Percentiles rank a stretch among this genome's conserved stretches.
Evolutionary conservation across 768 basidiomycete species (phyloP).

Genomic region (Boletus rubroflammeus): DNA sequence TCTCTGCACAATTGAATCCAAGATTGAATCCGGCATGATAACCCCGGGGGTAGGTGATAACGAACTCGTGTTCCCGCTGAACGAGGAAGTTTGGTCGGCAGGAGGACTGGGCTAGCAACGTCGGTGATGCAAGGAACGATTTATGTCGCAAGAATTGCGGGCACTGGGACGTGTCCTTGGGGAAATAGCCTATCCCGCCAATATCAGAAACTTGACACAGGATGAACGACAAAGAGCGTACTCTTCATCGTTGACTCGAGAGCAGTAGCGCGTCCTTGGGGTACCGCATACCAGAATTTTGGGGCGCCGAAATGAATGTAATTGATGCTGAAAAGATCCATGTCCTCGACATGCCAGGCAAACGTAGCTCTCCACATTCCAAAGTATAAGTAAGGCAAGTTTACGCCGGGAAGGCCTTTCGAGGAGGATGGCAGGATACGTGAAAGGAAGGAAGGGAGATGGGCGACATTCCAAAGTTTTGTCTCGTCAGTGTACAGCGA

Average conservation of each 20-base stretch:
- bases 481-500: conserved; percentile 74
- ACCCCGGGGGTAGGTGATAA: conserved; percentile 91
- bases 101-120: conserved; percentile 70
- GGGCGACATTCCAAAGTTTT: conserved; percentile 90
- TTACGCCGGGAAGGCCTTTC: conserved; percentile 87
- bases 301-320: conserved; percentile 98
- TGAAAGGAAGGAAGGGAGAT: conserved; percentile 81
- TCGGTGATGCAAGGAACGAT: conserved; percentile 89
- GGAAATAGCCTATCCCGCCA: conserved; percentile 69
- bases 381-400: conserved; percentile 96
- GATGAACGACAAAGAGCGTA: conserved; percentile 30
- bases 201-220: conserved; percentile 2
- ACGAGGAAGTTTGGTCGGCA: conserved; percentile 84
- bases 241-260: conserved; percentile 91
- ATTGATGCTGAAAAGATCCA: conserved; percentile 99
- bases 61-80: conserved; percentile 93
- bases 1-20: conserved; percentile 95
- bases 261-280: conserved; percentile 75
- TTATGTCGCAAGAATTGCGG: conserved; percentile 96
- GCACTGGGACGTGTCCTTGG: conserved; percentile 79
- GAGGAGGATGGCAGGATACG: conserved; percentile 67
- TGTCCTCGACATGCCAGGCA: conserved; percentile 99
- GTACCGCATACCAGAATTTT: conserved; percentile 96
- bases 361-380: conserved; percentile 99
- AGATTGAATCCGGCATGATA: conserved; percentile 98